phyloP scores from a whole-genome alignment of 495 filamentous ascomycete genomes.

The Neurospora sublineolata region DNA sequence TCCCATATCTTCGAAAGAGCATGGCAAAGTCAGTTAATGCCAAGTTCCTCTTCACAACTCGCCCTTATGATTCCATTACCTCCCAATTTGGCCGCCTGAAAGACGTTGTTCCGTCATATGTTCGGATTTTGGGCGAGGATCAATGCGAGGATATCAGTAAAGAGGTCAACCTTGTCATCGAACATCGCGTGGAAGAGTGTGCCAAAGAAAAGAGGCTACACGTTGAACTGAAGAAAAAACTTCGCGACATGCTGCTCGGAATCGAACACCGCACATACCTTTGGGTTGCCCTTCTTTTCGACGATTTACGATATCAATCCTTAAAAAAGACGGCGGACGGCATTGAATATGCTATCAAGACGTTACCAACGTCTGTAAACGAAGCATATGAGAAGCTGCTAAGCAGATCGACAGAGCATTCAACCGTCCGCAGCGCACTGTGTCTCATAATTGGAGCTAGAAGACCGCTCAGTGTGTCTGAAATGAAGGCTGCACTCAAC shows the following conservation, averaged over 20 bases:
- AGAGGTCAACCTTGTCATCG: conserved; percentile 36
- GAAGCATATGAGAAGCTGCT: conserved; percentile 36
- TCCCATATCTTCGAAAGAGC: conserved; percentile 3
- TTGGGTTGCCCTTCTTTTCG: conserved; percentile 25
- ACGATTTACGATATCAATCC: not conserved
- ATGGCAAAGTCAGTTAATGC: conserved; percentile 10
- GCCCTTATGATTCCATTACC: conserved; percentile 33
- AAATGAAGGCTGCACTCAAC: conserved; percentile 18
- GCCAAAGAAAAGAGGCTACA: conserved; percentile 8
- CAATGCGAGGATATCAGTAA: conserved; percentile 26
- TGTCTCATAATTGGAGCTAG: conserved; percentile 29
- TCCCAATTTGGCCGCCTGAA: conserved; percentile 17
- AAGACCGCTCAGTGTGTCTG: conserved; percentile 27
- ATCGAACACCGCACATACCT: conserved; percentile 28
- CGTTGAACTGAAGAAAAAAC: conserved; percentile 11
- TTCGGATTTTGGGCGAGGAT: conserved; percentile 30
- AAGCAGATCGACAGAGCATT: conserved; percentile 11
- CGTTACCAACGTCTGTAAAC: conserved; percentile 24
- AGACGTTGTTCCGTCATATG: conserved; percentile 14
- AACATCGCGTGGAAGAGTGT: conserved; percentile 18
- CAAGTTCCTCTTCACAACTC: conserved; percentile 41
- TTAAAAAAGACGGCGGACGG: conserved; percentile 9
- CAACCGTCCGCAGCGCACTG: conserved; percentile 23
- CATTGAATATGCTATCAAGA: conserved; percentile 9
- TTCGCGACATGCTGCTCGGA: conserved; percentile 11